Evolutionary conservation across 495 filamentous ascomycete species (phyloP).

Genomic region (Penicillium robsamsonii): DNA sequence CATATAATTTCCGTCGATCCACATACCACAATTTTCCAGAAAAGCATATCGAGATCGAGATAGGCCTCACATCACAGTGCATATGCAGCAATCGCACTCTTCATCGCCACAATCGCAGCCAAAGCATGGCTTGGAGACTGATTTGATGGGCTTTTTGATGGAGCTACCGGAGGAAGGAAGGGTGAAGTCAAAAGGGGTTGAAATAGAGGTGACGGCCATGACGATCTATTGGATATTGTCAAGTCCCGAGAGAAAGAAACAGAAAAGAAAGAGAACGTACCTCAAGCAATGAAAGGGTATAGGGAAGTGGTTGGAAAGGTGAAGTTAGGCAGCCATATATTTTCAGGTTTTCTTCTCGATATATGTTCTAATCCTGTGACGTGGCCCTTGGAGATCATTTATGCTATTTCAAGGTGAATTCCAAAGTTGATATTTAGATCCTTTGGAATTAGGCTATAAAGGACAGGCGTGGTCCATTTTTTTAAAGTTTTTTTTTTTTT

Average conservation of each 20-base stretch:
- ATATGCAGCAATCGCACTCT: slow-evolving; percentile 47
- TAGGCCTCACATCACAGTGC: slow-evolving; percentile 41
- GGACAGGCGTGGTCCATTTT: too few species aligned
- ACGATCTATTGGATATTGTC: background rate
- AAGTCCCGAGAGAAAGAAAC: background rate
- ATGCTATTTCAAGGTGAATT: too few species aligned
- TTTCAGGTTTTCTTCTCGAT: too few species aligned
- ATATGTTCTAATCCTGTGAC: too few species aligned
- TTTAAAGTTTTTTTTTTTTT: too few species aligned
- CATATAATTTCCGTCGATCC: background rate
- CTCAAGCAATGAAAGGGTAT: background rate
- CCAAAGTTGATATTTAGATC: too few species aligned
- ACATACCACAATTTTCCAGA: background rate
- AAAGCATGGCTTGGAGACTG: slow-evolving; percentile 45
- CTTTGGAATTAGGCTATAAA: too few species aligned
- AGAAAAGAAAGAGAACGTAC: background rate
- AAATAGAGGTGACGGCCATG: slow-evolving; percentile 22
- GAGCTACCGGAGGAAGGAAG: slow-evolving; percentile 38
- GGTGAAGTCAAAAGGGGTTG: slow-evolving; percentile 29
- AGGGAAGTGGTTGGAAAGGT: background rate
- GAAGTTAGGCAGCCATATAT: slow-evolving; percentile 16
- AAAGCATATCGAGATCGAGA: background rate
- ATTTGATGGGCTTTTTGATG: slow-evolving; percentile 43
- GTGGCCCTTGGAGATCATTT: too few species aligned
- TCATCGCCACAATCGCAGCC: slow-evolving; percentile 47